Percentiles rank a stretch among this genome's conserved stretches.
Evolutionary conservation across 75 land plant species (phyloP).

Genomic region (Ceratopteris richardii): DNA sequence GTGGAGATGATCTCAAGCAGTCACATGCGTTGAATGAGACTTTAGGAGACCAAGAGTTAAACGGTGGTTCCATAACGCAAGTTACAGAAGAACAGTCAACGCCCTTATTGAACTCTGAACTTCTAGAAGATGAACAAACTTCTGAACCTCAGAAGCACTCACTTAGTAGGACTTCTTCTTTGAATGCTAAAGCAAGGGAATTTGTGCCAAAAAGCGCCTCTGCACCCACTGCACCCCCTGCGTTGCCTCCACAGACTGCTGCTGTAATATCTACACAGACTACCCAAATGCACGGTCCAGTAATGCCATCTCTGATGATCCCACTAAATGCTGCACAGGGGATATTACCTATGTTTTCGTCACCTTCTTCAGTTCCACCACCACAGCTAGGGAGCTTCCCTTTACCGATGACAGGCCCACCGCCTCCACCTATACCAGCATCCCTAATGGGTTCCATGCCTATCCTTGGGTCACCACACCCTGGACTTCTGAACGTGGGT

Average conservation of each 20-base stretch:
- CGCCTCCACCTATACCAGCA: not conserved
- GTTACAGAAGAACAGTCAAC: not conserved
- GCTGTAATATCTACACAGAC: not conserved
- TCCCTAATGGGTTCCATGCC: not conserved
- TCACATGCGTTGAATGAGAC: no score
- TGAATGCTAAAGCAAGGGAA: constrained; percentile 27
- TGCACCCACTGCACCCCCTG: not conserved
- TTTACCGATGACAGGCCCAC: not conserved
- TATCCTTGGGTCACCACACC: not conserved
- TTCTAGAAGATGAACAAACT: not conserved
- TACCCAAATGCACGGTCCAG: not conserved
- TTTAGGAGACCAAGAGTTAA: no score
- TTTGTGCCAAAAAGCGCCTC: constrained; percentile 15
- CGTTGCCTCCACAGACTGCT: not conserved
- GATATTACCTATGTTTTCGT: not conserved
- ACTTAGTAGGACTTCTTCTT: constrained; percentile 8
- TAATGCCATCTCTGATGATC: constrained; percentile 11
- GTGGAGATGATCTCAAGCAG: no score
- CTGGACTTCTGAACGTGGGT: not conserved
- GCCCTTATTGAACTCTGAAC: not conserved
- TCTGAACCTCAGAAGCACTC: constrained; percentile 1
- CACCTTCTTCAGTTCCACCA: not conserved
- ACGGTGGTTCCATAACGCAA: no score
- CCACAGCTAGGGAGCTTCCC: constrained; percentile 1
- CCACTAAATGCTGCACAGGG: constrained; percentile 7